Evolutionary conservation across 179 eudicot genomes (phyloP), one percentile per base, ranked within the genome.

Genomic region (Drosera spatulata): DNA sequence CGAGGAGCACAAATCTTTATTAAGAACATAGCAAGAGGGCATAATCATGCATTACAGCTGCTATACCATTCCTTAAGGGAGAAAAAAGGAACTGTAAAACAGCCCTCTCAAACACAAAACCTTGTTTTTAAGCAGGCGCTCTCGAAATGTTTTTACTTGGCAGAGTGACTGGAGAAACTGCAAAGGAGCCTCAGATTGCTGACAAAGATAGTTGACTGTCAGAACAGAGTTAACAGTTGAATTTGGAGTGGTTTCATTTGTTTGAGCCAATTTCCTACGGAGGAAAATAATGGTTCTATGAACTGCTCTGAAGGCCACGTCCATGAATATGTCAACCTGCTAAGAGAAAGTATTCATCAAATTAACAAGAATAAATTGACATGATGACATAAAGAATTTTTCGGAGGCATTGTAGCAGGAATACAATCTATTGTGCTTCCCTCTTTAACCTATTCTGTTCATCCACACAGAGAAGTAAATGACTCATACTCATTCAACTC

Each of bases 151-250:
- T 68, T 86, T 88, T 63, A 80, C 90, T 61, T 88, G 91, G 77
- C 89, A 85, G 58, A 86, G 61, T 40, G 78, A 83, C 66, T 86
- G 95, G 51, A 91, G 87, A 78, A 88, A 84, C 80, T 88, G 91
- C 71, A 88, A 74, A 62, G 98, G 84, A 74, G 86, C 90, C 78
- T 91, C 98, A 66, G 96, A 88, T 65, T 86, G 96, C 77, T 77
- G 90, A 79, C 88, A 93, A 56, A 77, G 74, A 68, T 73, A 75
- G 56, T 65, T 66, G 53, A 86, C 69, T 39, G 66, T 53, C 70
- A 68, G 82, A 67, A 81, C 93, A 67, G 64, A 70, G 49, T 63
- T 66, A 68, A 58, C 57, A 74, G 66, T 64, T 63, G 82, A 65
- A 39, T 73, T 68, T 22, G 50, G 60, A 56, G 14, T 39, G 59